A percentile compares a stretch with the other conserved stretches of the same genome.
Evolutionary conservation across 148 eudicot genomes (phyloP).

Genomic region (Diospyros lotus): DNA sequence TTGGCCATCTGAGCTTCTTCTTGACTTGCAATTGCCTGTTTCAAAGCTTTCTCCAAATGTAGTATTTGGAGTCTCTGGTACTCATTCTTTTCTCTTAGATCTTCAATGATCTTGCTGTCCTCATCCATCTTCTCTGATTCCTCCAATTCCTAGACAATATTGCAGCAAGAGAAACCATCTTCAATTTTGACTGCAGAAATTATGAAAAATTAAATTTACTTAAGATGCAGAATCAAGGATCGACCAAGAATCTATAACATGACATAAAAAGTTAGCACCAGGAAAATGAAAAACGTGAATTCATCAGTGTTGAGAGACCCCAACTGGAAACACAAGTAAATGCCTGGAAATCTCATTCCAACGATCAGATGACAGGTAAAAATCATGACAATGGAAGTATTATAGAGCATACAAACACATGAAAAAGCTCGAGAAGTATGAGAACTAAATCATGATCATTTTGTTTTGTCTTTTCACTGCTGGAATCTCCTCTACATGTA

Average conservation of each 20-base stretch:
- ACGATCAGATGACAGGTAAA: not conserved
- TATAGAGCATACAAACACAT: conserved; percentile 3
- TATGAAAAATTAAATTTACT: conserved; percentile 12
- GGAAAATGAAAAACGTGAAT: not conserved
- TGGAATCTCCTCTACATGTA: not conserved
- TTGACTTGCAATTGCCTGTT: conserved; percentile 73
- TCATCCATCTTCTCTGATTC: conserved; percentile 99
- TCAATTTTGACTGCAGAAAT: conserved; percentile 26
- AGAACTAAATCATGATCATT: not conserved
- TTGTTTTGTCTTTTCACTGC: not conserved
- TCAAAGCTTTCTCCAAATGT: conserved; percentile 75
- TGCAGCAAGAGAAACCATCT: conserved; percentile 30
- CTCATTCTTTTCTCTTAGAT: conserved; percentile 60
- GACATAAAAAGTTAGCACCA: no score
- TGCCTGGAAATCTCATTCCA: not conserved
- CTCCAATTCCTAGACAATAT: conserved; percentile 67
- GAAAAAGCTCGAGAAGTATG: not conserved
- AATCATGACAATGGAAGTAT: not conserved
- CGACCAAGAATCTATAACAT: conserved; percentile 17
- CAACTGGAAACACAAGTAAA: not conserved
- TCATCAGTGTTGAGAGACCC: not conserved
- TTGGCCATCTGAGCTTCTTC: conserved; percentile 64
- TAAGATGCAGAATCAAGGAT: conserved; percentile 13
- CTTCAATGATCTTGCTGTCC: conserved; percentile 88
- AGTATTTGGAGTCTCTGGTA: conserved; percentile 62